A percentile compares a stretch with the other conserved stretches of the same genome.
Evolutionary conservation across 257 asterid species (phyloP).

Genomic region (Ilex asprella): DNA sequence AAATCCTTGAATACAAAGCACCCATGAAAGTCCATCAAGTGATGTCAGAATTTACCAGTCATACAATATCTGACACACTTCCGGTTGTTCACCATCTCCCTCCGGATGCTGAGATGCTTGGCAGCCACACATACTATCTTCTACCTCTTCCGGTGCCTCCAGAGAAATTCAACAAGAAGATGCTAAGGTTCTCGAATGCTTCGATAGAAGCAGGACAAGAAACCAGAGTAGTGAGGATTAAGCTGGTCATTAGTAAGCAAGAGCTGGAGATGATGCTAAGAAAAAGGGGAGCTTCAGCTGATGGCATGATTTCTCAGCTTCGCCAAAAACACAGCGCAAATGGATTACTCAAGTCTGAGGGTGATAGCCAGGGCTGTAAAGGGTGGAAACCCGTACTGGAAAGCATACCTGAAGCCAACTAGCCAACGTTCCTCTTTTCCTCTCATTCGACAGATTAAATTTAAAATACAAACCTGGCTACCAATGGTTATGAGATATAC

Average conservation of each 20-base stretch:
- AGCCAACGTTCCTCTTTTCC: neutral
- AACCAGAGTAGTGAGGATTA: conserved; percentile 53
- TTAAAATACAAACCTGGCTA: too few relatives aligned
- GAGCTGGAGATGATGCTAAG: conserved; percentile 52
- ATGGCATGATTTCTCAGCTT: conserved; percentile 29
- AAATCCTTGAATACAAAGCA: conserved; percentile 50
- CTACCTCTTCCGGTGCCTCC: conserved; percentile 39
- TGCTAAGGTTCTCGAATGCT: conserved; percentile 35
- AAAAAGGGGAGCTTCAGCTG: conserved; percentile 41
- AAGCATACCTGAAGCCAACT: conserved; percentile 39
- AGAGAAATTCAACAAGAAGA: conserved; percentile 16
- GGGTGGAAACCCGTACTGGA: conserved; percentile 27
- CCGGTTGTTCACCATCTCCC: conserved; percentile 40
- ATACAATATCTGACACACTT: conserved; percentile 51
- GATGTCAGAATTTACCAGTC: conserved; percentile 40
- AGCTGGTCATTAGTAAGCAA: conserved; percentile 62
- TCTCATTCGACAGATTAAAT: neutral
- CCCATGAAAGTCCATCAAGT: conserved; percentile 53
- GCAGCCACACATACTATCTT: conserved; percentile 54
- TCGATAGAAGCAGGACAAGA: conserved; percentile 23
- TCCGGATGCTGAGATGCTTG: conserved; percentile 43
- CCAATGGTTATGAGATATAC: too few relatives aligned
- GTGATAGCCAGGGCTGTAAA: conserved; percentile 2
- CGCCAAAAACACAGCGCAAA: conserved; percentile 18
- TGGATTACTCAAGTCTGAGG: conserved; percentile 12